phyloP scores from a whole-genome alignment of 176 grass and related monocot species.

The Calamus simplicifolius region DNA sequence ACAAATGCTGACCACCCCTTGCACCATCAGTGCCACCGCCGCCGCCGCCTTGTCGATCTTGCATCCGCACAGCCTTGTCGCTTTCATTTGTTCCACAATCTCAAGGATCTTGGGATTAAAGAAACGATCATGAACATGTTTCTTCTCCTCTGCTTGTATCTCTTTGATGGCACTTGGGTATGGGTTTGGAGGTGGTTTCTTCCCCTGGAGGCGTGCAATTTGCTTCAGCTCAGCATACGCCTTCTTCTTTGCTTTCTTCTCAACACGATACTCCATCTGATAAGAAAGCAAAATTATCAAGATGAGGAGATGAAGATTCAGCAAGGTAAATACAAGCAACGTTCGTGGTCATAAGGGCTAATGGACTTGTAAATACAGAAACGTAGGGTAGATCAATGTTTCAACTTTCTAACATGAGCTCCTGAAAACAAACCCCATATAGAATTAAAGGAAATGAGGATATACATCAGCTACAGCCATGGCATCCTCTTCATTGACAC shows the following conservation, averaged over 20 bases:
- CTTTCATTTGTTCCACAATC: slow-evolving; percentile 69
- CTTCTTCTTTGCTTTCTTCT: slow-evolving; percentile 82
- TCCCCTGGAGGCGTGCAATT: slow-evolving; percentile 47
- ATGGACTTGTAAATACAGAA: no score
- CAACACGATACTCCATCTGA: slow-evolving; percentile 60
- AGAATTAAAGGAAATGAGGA: not conserved
- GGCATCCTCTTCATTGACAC: slow-evolving; percentile 61
- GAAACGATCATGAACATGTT: slow-evolving; percentile 60
- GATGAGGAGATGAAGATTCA: not conserved
- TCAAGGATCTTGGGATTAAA: slow-evolving; percentile 75
- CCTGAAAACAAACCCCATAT: no score
- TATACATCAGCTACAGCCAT: slow-evolving; percentile 84
- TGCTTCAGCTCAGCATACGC: slow-evolving; percentile 75
- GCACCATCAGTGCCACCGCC: slow-evolving; percentile 1
- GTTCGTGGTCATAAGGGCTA: no score
- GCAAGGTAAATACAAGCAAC: no score
- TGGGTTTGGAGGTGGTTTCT: slow-evolving; percentile 63
- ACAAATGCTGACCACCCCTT: slow-evolving; percentile 2
- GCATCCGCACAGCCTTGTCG: slow-evolving; percentile 30
- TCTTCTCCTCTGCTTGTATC: slow-evolving; percentile 88
- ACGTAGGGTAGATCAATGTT: no score
- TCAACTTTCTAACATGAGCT: no score
- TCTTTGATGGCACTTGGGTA: slow-evolving; percentile 75
- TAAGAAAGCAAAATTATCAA: slow-evolving; percentile 13
- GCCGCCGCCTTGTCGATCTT: slow-evolving; percentile 27